Percentiles rank a stretch among this genome's conserved stretches.
Evolutionary conservation across 2,329 filamentous ascomycete species (phyloP).

Genomic region (Rhynchosporium agropyri): DNA sequence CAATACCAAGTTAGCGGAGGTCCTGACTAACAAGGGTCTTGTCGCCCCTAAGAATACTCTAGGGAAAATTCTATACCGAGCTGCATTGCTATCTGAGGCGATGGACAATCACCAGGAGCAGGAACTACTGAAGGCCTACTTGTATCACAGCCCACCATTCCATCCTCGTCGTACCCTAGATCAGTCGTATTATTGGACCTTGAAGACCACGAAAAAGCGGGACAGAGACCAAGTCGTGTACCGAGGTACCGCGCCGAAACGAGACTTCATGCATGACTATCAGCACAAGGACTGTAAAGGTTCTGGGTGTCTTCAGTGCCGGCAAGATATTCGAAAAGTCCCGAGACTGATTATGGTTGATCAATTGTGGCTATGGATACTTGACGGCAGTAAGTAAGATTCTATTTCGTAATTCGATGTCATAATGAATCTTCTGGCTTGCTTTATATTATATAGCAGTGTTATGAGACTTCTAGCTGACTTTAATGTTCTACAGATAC

Average conservation of each 20-base stretch:
- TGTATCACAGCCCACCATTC: neutral
- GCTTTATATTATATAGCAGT: too few species aligned
- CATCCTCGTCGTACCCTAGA: neutral
- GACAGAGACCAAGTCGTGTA: neutral
- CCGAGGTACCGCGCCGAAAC: neutral
- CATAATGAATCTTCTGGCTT: too few species aligned
- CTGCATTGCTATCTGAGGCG: neutral
- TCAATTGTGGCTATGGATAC: constrained; percentile 39
- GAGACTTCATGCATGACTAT: neutral
- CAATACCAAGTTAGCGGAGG: neutral
- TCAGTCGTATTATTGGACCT: neutral
- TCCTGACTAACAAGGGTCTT: neutral
- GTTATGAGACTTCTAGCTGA: neutral
- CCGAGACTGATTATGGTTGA: constrained; percentile 43
- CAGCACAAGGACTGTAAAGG: neutral
- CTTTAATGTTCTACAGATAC: neutral
- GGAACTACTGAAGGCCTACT: neutral
- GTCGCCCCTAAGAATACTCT: neutral
- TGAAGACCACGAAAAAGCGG: neutral
- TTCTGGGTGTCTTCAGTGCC: neutral
- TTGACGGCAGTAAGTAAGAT: constrained; percentile 16
- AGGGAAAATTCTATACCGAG: neutral
- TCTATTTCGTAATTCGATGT: constrained; percentile 20
- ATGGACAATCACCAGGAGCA: neutral
- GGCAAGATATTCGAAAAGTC: constrained; percentile 1